Evolutionary conservation across 495 filamentous ascomycete genomes (phyloP).

Genomic region (Penicillium lagena): DNA sequence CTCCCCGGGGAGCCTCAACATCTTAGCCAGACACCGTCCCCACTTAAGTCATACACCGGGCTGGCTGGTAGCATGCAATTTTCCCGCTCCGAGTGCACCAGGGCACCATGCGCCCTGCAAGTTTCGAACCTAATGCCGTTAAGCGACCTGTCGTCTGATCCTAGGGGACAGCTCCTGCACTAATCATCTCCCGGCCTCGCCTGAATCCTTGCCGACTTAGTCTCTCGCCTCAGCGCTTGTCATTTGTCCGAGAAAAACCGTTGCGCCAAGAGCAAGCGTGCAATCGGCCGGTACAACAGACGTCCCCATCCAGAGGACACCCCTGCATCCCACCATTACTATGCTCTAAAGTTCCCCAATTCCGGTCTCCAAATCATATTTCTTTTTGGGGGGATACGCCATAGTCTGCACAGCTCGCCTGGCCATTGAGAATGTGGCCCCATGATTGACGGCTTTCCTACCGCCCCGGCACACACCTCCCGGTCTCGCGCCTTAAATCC

Average conservation of each 20-base stretch:
- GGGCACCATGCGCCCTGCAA: too few species aligned
- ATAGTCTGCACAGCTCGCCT: background rate
- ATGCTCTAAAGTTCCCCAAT: conserved; percentile 1
- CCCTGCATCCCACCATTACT: conserved; percentile 20
- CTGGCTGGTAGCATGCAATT: background rate
- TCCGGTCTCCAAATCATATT: background rate
- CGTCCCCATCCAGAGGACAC: conserved; percentile 25
- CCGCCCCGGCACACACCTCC: too few species aligned
- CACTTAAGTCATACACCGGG: too few species aligned
- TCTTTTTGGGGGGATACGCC: background rate
- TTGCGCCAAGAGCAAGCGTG: conserved; percentile 27
- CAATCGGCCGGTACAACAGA: conserved; percentile 25
- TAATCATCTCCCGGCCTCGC: conserved; percentile 12
- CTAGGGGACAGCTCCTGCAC: conserved; percentile 12
- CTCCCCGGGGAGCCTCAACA: too few species aligned
- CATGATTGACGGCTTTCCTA: too few species aligned
- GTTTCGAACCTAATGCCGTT: conserved; percentile 5
- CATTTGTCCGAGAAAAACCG: conserved; percentile 27
- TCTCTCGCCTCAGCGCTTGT: conserved; percentile 16
- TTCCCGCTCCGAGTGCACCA: background rate
- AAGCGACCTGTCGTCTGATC: conserved; percentile 15
- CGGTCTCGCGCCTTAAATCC: conserved; percentile 5
- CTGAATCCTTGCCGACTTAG: conserved; percentile 14
- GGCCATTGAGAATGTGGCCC: too few species aligned
- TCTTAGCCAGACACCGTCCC: too few species aligned